phyloP scores from a whole-genome alignment of 306 rosid species.

The Rosa persica region DNA sequence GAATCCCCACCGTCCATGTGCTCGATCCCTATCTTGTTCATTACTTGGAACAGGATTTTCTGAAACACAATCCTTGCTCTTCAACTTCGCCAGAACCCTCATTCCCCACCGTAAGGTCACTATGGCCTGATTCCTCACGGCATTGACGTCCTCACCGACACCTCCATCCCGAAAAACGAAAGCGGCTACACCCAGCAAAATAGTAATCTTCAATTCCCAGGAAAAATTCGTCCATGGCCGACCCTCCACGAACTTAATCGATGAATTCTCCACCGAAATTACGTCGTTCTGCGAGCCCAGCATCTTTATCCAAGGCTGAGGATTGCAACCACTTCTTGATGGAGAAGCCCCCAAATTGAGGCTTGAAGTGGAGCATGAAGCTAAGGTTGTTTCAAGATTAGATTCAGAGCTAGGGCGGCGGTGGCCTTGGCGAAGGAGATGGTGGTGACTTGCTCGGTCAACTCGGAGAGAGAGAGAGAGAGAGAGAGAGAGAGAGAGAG shows the following conservation, averaged over 20 bases:
- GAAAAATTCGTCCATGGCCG: conserved; percentile 29
- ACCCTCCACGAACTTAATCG: conserved; percentile 40
- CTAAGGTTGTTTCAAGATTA: conserved; percentile 49
- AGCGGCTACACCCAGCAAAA: conserved; percentile 26
- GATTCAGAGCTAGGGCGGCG: conserved; percentile 51
- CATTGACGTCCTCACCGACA: conserved; percentile 60
- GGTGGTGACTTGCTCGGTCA: too few species aligned
- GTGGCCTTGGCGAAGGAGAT: too few species aligned
- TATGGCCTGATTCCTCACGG: conserved; percentile 54
- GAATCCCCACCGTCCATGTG: conserved; percentile 54
- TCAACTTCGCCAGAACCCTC: conserved; percentile 62
- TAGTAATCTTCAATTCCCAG: conserved; percentile 36
- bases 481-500: too few species aligned
- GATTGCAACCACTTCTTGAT: conserved; percentile 76
- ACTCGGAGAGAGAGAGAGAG: too few species aligned
- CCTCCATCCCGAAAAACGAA: conserved; percentile 62
- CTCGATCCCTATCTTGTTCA: conserved; percentile 90
- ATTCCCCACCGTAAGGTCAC: conserved; percentile 81
- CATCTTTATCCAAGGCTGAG: conserved; percentile 45
- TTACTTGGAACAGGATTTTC: conserved; percentile 68
- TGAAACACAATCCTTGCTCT: conserved; percentile 47
- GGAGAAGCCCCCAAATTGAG: conserved; percentile 78
- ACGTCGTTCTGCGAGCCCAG: conserved; percentile 14
- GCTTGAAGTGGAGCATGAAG: conserved; percentile 91
- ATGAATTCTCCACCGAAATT: conserved; percentile 27